These are phyloP conservation scores for Leishmania arabica DNA, from an alignment of 208 protist species.

Conservation along the genomic window DNA sequence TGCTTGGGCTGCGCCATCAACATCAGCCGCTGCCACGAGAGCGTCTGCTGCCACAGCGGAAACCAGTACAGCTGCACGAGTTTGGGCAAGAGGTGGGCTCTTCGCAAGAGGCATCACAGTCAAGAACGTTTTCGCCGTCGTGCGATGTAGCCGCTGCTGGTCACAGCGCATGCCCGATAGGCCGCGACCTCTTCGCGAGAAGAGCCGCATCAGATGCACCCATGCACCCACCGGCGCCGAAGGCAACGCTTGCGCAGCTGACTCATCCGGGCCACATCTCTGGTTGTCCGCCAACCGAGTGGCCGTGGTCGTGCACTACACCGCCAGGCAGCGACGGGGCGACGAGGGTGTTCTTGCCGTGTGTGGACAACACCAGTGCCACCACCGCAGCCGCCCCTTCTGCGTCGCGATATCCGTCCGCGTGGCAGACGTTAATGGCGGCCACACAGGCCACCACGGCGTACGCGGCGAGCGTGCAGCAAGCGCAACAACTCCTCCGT, in stretches of 20 bases:
- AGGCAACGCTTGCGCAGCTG: background rate
- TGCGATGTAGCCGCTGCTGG: background rate
- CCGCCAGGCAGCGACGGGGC: background rate
- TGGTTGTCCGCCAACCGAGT: background rate
- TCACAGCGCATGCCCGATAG: background rate
- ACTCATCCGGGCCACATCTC: background rate
- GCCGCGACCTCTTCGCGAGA: background rate
- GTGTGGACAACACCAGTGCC: slow-evolving; percentile 5
- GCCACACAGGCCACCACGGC: background rate
- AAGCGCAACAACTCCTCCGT: background rate
- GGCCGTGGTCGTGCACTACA: background rate
- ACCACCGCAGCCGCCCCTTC: background rate
- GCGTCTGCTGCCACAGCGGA: background rate
- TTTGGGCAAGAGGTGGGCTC: background rate
- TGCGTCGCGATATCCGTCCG: background rate
- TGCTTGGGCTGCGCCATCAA: background rate
- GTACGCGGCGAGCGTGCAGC: slow-evolving; percentile 10
- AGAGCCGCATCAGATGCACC: background rate
- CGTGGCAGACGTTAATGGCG: slow-evolving; percentile 7
- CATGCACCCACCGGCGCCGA: background rate
- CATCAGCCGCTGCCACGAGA: background rate
- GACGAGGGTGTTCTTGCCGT: background rate
- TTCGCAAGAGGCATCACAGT: background rate
- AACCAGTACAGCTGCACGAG: background rate
- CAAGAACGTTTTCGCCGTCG: background rate